phyloP scores from a whole-genome alignment of 2,329 filamentous ascomycete species.

The Colletotrichum horii region DNA sequence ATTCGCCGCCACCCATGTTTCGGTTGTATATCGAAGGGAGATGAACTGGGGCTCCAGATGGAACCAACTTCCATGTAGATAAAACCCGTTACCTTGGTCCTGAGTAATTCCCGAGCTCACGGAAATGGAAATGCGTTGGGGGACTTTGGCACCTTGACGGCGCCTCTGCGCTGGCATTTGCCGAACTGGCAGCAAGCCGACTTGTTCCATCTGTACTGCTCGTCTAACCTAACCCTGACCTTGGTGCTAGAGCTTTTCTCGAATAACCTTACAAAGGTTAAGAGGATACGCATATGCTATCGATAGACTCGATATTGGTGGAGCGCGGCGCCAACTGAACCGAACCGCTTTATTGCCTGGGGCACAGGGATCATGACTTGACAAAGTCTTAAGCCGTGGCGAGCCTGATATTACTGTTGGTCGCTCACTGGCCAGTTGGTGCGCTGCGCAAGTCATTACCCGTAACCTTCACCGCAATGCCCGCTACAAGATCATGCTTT shows the following conservation, averaged over 20 bases:
- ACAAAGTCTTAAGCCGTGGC: neutral
- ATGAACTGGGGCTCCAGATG: conserved; percentile 7
- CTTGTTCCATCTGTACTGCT: neutral
- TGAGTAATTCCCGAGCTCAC: conserved; percentile 1
- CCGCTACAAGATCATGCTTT: neutral
- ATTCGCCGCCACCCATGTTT: neutral
- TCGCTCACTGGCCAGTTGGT: neutral
- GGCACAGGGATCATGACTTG: neutral
- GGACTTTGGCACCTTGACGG: neutral
- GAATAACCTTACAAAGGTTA: neutral
- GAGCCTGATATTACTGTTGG: neutral
- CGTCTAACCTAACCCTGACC: neutral
- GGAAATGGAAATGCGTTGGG: neutral
- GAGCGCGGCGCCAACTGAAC: neutral
- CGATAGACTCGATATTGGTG: neutral
- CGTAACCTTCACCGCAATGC: neutral
- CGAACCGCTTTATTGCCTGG: neutral
- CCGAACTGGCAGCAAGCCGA: neutral
- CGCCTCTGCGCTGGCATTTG: neutral
- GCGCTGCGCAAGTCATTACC: neutral
- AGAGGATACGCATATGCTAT: neutral
- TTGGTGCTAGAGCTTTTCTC: neutral
- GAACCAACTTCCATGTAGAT: conserved; percentile 5
- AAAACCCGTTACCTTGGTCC: conserved; percentile 11
- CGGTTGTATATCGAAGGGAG: conserved; percentile 4